phyloP scores from a whole-genome alignment of 192 early-diverging fungal genomes.

The Backusella luteola region DNA sequence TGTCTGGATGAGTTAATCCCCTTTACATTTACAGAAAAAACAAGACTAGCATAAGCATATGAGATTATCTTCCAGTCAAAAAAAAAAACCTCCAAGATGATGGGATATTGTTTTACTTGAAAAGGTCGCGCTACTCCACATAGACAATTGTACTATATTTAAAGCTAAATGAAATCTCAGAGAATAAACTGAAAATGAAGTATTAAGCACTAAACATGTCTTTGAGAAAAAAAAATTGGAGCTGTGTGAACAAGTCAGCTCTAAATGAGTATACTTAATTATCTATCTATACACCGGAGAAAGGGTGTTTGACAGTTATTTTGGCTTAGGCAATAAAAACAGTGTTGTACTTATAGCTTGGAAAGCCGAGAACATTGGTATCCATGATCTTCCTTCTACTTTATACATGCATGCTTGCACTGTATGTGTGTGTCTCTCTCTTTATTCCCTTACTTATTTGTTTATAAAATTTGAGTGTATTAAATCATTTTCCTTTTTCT shows the following conservation, averaged over 20 bases:
- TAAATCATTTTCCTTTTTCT: not conserved
- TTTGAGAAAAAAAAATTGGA: not conserved
- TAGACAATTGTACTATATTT: no score
- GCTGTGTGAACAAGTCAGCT: not conserved
- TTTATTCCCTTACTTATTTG: not conserved
- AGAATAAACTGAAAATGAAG: no score
- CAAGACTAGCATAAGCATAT: no score
- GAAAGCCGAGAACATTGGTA: not conserved
- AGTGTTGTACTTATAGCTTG: not conserved
- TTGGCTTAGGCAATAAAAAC: not conserved
- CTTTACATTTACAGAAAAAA: not conserved
- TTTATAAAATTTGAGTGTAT: not conserved
- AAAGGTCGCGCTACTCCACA: no score
- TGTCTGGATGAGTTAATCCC: not conserved
- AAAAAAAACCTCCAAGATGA: no score
- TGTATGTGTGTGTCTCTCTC: no score
- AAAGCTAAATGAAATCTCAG: no score
- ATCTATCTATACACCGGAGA: not conserved
- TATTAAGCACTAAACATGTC: no score
- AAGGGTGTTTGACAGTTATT: not conserved
- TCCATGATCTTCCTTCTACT: not conserved
- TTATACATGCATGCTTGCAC: not conserved
- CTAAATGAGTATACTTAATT: not conserved
- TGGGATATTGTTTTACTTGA: no score
- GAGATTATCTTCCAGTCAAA: no score